These are phyloP conservation scores for Pythium scleroteichum DNA, from an alignment of 352 stramenopile species.

Conservation along the genomic window DNA sequence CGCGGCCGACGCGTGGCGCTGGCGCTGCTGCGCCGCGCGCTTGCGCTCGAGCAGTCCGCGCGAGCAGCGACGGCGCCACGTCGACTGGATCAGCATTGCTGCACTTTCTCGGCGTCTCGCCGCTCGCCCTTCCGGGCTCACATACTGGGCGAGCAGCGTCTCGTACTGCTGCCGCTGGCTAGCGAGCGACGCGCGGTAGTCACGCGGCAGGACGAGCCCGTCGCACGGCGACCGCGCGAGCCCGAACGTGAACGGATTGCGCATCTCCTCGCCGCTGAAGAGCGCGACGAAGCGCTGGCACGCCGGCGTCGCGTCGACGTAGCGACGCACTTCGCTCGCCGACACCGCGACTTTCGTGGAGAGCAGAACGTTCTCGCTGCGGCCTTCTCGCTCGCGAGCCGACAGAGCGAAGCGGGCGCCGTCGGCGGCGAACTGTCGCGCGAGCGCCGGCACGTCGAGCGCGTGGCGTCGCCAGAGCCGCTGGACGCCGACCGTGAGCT, in stretches of 20 bases:
- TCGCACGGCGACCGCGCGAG: conserved; percentile 18
- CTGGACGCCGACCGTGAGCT: conserved; percentile 50
- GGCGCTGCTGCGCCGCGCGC: conserved; percentile 26
- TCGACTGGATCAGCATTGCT: conserved; percentile 60
- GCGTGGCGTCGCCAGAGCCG: conserved; percentile 40
- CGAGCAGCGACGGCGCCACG: conserved; percentile 59
- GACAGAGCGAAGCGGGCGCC: conserved; percentile 19
- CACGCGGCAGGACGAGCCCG: conserved; percentile 11
- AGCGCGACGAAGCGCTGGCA: conserved; percentile 52
- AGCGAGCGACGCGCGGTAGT: conserved; percentile 16
- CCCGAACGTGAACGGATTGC: conserved; percentile 55
- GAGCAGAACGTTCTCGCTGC: background rate
- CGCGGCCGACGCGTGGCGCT: conserved; percentile 47
- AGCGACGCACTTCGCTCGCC: conserved; percentile 35
- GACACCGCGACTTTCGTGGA: conserved; percentile 4
- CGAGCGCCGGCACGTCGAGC: conserved; percentile 23
- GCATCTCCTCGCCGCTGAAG: conserved; percentile 60
- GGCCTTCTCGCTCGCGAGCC: background rate
- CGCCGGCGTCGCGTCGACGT: conserved; percentile 34
- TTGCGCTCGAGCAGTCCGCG: conserved; percentile 29
- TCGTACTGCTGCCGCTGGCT: conserved; percentile 50
- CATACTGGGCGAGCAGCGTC: conserved; percentile 41
- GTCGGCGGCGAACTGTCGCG: conserved; percentile 26
- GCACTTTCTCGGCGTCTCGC: conserved; percentile 38
- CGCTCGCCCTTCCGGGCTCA: conserved; percentile 51